These are phyloP conservation scores for Mytilinidion resinicola DNA, from an alignment of 495 filamentous ascomycete species.

Conservation along the genomic window DNA sequence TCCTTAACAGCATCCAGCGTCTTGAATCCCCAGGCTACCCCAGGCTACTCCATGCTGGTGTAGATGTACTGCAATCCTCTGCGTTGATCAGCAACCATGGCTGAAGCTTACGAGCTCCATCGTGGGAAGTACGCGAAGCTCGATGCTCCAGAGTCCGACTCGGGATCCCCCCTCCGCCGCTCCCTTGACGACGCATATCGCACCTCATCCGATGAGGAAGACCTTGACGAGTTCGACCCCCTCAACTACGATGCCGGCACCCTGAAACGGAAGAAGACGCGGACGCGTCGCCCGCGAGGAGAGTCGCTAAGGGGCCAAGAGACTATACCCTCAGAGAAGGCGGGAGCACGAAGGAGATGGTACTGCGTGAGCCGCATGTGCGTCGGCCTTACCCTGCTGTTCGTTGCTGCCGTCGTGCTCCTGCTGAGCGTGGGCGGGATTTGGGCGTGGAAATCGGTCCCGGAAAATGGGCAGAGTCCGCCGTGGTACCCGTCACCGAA, in stretches of 20 bases:
- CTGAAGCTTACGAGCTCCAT: constrained; percentile 23
- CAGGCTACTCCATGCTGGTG: no score
- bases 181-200: constrained; percentile 27
- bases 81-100: background rate
- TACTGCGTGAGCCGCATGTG: constrained; percentile 29
- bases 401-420: constrained; percentile 29
- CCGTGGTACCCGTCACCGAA: constrained; percentile 81
- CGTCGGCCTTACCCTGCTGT: constrained; percentile 29
- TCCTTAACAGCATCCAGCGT: no score
- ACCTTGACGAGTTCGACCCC: constrained; percentile 37
- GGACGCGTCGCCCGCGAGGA: background rate
- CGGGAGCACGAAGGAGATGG: constrained; percentile 9
- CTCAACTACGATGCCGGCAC: constrained; percentile 33
- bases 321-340: constrained; percentile 9
- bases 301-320: constrained; percentile 5
- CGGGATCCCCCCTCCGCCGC: constrained; percentile 9
- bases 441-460: constrained; percentile 33
- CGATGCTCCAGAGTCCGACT: constrained; percentile 15
- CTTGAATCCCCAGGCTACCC: no score
- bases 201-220: constrained; percentile 29
- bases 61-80: no score
- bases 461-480: constrained; percentile 48
- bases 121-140: constrained; percentile 28
- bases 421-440: constrained; percentile 35
- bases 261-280: constrained; percentile 20